phyloP scores from a whole-genome alignment of 495 filamentous ascomycete genomes.

The Xylaria venustula region DNA sequence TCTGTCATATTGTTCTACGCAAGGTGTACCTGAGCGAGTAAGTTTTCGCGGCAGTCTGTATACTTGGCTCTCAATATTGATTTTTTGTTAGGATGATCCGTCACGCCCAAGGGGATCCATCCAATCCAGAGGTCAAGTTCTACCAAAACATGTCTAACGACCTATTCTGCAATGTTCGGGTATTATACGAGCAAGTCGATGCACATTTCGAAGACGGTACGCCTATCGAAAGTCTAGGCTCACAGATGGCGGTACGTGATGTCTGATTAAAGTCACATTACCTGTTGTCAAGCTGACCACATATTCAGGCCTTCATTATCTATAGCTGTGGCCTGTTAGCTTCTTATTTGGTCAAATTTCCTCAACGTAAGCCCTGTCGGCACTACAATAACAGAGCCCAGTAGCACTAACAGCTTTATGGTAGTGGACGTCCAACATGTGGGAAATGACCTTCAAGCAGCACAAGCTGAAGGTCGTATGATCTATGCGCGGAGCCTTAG shows the following conservation, averaged over 20 bases:
- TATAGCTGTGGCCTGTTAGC: slow-evolving; percentile 52
- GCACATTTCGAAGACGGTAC: slow-evolving; percentile 41
- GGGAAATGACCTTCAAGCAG: slow-evolving; percentile 24
- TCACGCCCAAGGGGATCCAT: slow-evolving; percentile 30
- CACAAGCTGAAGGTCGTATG: slow-evolving; percentile 32
- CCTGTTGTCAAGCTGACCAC: background rate
- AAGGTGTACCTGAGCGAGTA: slow-evolving; percentile 49
- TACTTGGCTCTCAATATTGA: background rate
- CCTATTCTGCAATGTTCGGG: slow-evolving; percentile 46
- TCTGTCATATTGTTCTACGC: slow-evolving; percentile 51
- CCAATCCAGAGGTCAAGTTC: slow-evolving; percentile 35
- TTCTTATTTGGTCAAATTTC: slow-evolving; percentile 46
- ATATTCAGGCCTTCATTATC: slow-evolving; percentile 43
- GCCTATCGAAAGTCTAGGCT: slow-evolving; percentile 43
- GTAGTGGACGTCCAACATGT: slow-evolving; percentile 37
- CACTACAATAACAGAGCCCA: background rate
- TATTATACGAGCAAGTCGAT: slow-evolving; percentile 47
- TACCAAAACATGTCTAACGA: slow-evolving; percentile 45
- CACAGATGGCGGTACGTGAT: slow-evolving; percentile 48
- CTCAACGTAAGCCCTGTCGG: slow-evolving; percentile 31
- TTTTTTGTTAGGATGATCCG: slow-evolving; percentile 37
- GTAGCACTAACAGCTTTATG: background rate
- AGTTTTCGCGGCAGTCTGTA: slow-evolving; percentile 6
- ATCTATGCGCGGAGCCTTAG: slow-evolving; percentile 40
- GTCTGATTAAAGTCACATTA: no score